Evolutionary conservation across 225 moss, liverwort and hornwort genomes (phyloP).

Genomic region (Polytrichum commune): DNA sequence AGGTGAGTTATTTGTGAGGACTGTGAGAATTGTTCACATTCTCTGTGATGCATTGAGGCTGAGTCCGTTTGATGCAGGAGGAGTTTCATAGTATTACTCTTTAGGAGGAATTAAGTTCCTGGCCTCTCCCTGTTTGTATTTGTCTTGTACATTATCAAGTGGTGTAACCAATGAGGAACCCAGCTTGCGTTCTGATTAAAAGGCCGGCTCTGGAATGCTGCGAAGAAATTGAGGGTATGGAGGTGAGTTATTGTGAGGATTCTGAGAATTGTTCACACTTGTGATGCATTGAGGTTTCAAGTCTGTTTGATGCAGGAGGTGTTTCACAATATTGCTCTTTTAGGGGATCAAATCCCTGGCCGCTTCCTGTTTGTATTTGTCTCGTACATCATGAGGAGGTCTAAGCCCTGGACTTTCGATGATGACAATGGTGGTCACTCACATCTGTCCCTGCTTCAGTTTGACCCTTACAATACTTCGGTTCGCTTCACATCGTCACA

Average conservation of each 20-base stretch:
- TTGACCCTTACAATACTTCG: no score
- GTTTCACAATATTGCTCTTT: slow-evolving; percentile 4
- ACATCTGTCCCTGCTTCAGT: no score
- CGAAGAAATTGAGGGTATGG: no score
- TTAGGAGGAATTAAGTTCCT: slow-evolving; percentile 8
- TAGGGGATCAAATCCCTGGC: slow-evolving; percentile 12
- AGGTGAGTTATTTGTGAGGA: background rate
- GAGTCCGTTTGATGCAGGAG: slow-evolving; percentile 5
- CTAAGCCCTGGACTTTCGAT: no score
- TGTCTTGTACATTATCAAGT: slow-evolving; percentile 26
- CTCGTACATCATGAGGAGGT: slow-evolving; percentile 23
- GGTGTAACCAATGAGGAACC: background rate
- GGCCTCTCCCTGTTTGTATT: slow-evolving; percentile 22
- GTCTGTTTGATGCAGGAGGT: slow-evolving; percentile 7
- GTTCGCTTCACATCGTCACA: no score
- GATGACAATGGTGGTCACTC: no score
- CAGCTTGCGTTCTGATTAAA: no score
- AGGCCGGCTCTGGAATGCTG: no score
- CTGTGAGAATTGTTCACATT: slow-evolving; percentile 3
- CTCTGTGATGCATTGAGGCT: slow-evolving; percentile 7
- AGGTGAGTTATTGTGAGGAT: background rate
- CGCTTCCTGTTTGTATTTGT: slow-evolving; percentile 21
- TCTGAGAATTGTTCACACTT: slow-evolving; percentile 5
- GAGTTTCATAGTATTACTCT: background rate
- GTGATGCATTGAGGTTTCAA: slow-evolving; percentile 2